These are phyloP conservation scores for Geoglossum cookeanum DNA, from an alignment of 2,329 filamentous ascomycete species.

Conservation along the genomic window DNA sequence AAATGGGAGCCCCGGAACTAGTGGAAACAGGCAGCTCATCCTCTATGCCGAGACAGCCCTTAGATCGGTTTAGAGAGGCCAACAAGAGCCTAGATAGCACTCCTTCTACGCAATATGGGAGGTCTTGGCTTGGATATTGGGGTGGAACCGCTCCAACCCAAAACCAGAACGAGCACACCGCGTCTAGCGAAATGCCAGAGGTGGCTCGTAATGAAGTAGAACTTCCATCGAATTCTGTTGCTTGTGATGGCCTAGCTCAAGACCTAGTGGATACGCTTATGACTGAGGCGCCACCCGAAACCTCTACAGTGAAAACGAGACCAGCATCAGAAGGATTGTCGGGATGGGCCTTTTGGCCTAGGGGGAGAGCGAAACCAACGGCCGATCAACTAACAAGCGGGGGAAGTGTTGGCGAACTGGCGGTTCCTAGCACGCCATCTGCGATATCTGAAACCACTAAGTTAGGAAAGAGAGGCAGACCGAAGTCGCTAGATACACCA, in stretches of 20 bases:
- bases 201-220: neutral
- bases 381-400: neutral
- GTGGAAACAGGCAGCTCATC: neutral
- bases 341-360: slow-evolving; percentile 23
- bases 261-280: neutral
- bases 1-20: neutral
- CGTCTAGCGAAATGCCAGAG: no score
- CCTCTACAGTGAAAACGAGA: neutral
- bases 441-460: neutral
- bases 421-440: slow-evolving; percentile 6
- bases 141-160: neutral
- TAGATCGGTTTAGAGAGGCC: neutral
- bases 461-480: neutral
- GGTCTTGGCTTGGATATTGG: slow-evolving; percentile 1
- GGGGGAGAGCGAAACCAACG: neutral
- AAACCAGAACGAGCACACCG: neutral
- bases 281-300: neutral
- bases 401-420: slow-evolving; percentile 7
- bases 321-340: slow-evolving; percentile 11
- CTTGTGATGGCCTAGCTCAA: neutral
- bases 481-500: neutral
- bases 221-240: neutral
- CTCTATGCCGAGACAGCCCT: neutral
- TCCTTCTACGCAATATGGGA: neutral
- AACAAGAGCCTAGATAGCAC: neutral